Base-by-base conservation (phyloP, 1,284 basidiomycete species). In the Sporisorium scitamineum region DNA sequence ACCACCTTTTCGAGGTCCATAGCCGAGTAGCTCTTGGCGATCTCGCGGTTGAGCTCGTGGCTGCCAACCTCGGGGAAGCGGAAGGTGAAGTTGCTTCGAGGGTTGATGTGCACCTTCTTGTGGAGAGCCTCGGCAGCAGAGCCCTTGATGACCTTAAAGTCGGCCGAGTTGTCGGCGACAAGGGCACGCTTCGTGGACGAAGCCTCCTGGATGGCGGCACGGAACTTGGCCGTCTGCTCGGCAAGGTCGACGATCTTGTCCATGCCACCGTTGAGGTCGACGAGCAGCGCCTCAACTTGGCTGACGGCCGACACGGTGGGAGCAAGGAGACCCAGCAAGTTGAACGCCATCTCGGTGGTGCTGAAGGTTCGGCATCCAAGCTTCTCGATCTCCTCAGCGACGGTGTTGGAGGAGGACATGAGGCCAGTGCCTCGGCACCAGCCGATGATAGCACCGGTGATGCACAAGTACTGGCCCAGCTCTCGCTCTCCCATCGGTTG, bases 271-370 rank as follows among this genome's bases (percentile, higher is more conserved):
- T 94, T 94, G 60, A 99, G 90, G 86, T 97, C 95, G 50, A 94
- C 93, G 20, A 98, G 90, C 84, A 99, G 95, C 8, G 96, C 96
- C 86, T 99, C 96, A 63, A 99, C 95, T 86, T 99, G 97, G n/a
- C 96, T 97, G 84, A 98, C 95, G 86, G 96, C 97, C 89, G 98
- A 98, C 57, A 99, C 90, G n/a, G 98, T 91, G 47, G 97, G 96
- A 86, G 98, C 97, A 94, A 99, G 97, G 53, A 86, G 90, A 79
- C 96, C 97, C 63, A 99, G 91, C 81, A 99, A 94, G 88, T 98
- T 99, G 91, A 99, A 99, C 3, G 95, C 95, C 96, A 99, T 99
- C 88, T 99, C 96, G 88, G 97, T 97, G 54, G 95, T 93, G 3
- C 94, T 97, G 91, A 98, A 99, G 5, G 97, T 99, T 80, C 96